Conservation (phyloP, 2,329 filamentous ascomycete species). For the Scedosporium apiospermum region DNA sequence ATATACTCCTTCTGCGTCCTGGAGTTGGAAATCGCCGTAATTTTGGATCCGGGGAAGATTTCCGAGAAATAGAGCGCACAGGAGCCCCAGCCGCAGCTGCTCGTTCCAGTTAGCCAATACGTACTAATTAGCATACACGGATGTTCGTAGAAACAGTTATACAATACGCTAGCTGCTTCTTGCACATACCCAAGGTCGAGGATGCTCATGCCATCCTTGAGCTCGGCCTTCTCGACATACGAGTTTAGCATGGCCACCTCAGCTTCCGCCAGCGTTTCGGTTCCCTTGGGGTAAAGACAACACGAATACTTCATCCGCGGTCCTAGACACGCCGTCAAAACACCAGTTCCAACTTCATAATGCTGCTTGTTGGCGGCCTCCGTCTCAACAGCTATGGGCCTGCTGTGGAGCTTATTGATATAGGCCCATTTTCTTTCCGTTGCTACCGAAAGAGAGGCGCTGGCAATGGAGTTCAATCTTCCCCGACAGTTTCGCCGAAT, state of each 20-base stretch:
- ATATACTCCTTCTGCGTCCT: slow-evolving; percentile 60
- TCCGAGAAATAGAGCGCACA: slow-evolving; percentile 57
- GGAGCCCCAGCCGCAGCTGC: slow-evolving; percentile 50
- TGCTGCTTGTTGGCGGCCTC: slow-evolving; percentile 58
- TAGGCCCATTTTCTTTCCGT: slow-evolving; percentile 55
- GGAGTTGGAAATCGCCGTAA: slow-evolving; percentile 63
- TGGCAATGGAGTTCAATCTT: slow-evolving; percentile 45
- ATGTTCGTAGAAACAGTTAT: too few relatives aligned
- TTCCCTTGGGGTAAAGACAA: slow-evolving; percentile 54
- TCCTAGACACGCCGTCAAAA: slow-evolving; percentile 51
- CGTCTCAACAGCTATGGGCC: slow-evolving; percentile 61
- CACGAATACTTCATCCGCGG: slow-evolving; percentile 66
- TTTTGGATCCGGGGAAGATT: slow-evolving; percentile 47
- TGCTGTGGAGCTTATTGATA: slow-evolving; percentile 45
- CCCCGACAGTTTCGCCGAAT: slow-evolving; percentile 58
- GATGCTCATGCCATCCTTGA: slow-evolving; percentile 51
- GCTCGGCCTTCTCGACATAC: slow-evolving; percentile 51
- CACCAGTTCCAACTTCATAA: slow-evolving; percentile 61
- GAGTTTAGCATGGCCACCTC: slow-evolving; percentile 56
- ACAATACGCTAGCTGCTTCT: too few relatives aligned
- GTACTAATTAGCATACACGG: too few relatives aligned
- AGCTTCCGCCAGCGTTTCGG: slow-evolving; percentile 54
- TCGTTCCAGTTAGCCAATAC: too few relatives aligned
- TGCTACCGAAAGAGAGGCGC: slow-evolving; percentile 39
- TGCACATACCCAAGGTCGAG: slow-evolving; percentile 48